Evolutionary conservation across 2,329 filamentous ascomycete genomes (phyloP), one percentile per base, ranked within the genome.

Genomic region (Mariannaea elegans): DNA sequence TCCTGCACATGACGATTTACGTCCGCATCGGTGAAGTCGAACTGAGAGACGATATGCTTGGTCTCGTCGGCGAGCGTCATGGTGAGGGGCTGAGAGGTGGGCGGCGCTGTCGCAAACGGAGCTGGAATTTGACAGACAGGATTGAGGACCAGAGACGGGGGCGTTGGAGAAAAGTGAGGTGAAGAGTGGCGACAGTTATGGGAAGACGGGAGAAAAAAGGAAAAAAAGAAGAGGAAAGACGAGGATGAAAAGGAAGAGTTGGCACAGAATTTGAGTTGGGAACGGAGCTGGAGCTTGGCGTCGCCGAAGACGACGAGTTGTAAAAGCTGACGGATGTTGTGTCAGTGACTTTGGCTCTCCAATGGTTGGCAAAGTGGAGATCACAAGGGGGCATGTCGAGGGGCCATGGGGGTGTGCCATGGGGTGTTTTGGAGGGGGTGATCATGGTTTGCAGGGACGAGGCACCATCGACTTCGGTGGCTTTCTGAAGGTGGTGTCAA

Each of bases 1-100:
- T 97, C 93, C 65, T 87, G 82, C 62, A 97, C 93, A 65, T 88
- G 91, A 71, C 84, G 86, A 76, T 93, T 92, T 72, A 97, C 85
- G 77, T 93, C 85, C 52, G 89, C 86, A 70, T 93, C 84, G 61
- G 87, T 83, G 78, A 94, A 94, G 54, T 97, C 92, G 79, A 98
- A 98, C 77, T 95, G 87, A 69, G 86, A 86, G 71, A 92, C 91
- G 72, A 97, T 87, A 73, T 87, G 87, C 83, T 89, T 88, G 60
- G 93, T 92, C 78, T 94, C 91, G 63, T 88, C 84, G 63, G 79
- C 79, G 64, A 90, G 81, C 60, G 83, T 79, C 87, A 90, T 90
- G 67, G 80, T 81, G 78, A 82, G 80, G 56, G 82, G 81, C 76
- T 75, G 77, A 41, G 86, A 88, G 52, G 82, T 79, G 13, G 86